These are phyloP conservation scores for Skeletonema potamos DNA, from an alignment of 108 stramenopile species.

Conservation along the genomic window DNA sequence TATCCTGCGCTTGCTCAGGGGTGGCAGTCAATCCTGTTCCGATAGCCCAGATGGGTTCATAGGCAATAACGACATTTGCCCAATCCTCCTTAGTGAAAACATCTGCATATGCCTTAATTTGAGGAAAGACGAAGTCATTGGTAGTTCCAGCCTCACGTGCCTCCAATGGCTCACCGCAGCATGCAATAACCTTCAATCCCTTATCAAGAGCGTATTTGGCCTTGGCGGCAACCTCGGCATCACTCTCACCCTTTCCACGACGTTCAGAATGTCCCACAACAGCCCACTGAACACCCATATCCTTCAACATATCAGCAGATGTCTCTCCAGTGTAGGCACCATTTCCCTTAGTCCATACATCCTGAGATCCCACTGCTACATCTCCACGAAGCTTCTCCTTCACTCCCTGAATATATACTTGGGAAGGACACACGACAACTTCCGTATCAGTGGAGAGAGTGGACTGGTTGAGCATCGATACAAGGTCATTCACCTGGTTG, in stretches of 20 bases:
- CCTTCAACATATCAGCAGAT: conserved; percentile 94
- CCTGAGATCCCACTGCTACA: conserved; percentile 90
- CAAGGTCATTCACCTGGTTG: conserved; percentile 74
- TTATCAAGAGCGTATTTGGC: conserved; percentile 92
- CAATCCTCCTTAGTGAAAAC: conserved; percentile 84
- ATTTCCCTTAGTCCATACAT: conserved; percentile 88
- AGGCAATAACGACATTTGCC: conserved; percentile 87
- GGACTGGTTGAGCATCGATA: conserved; percentile 90
- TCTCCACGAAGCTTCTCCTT: conserved; percentile 82
- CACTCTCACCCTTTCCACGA: conserved; percentile 93
- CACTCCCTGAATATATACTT: conserved; percentile 88
- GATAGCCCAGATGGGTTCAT: conserved; percentile 98
- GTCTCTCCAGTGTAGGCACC: conserved; percentile 99
- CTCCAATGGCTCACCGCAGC: conserved; percentile 98
- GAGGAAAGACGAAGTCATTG: conserved; percentile 96
- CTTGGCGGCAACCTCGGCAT: conserved; percentile 92
- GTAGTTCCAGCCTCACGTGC: conserved; percentile 95
- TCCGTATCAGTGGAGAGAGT: conserved; percentile 82
- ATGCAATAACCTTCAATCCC: conserved; percentile 94
- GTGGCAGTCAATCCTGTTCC: conserved; percentile 97
- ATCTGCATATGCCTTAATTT: conserved; percentile 95
- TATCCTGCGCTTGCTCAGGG: conserved; percentile 96
- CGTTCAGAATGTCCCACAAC: conserved; percentile 97
- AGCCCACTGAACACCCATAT: conserved; percentile 94
- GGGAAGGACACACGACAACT: conserved; percentile 96